These are phyloP conservation scores for Acanthamoeba healyi DNA, from an alignment of 208 protist genomes.

Conservation along the genomic window DNA sequence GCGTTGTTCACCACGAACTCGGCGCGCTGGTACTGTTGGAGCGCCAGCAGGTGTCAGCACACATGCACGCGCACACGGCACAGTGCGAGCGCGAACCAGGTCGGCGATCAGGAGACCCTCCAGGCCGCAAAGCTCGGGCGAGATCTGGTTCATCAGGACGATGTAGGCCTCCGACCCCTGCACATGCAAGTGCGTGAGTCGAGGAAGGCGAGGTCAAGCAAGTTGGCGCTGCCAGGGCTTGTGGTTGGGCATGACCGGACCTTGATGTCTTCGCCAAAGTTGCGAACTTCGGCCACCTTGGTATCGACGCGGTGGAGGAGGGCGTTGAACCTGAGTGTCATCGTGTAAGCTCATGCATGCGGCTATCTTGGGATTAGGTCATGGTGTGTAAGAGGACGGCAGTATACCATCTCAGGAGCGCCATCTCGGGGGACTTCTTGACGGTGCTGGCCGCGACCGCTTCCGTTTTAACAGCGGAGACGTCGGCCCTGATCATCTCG, in stretches of 20 bases:
- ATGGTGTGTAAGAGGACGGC: not conserved
- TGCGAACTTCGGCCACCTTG: not conserved
- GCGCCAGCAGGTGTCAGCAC: not conserved
- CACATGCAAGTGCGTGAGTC: not conserved
- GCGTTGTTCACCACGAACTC: constrained; percentile 31
- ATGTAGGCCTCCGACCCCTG: constrained; percentile 33
- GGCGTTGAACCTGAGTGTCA: not conserved
- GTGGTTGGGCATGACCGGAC: not conserved
- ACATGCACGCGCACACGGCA: not conserved
- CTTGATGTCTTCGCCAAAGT: constrained; percentile 67
- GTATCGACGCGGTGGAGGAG: not conserved
- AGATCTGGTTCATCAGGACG: constrained; percentile 47
- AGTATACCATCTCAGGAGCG: not conserved
- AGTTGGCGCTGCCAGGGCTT: not conserved
- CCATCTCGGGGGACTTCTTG: constrained; percentile 34
- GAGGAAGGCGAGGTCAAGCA: not conserved
- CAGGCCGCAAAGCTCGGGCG: not conserved
- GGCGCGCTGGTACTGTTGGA: not conserved
- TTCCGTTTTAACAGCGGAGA: not conserved
- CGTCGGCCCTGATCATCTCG: constrained; percentile 10
- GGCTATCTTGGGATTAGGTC: not conserved
- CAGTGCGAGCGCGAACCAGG: not conserved
- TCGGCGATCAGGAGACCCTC: not conserved
- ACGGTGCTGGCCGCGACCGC: not conserved
- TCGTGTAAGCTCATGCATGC: not conserved